Evolutionary conservation across 257 asterid species (phyloP), one percentile per base, ranked within the genome.

Genomic region (Solanum sitiens): DNA sequence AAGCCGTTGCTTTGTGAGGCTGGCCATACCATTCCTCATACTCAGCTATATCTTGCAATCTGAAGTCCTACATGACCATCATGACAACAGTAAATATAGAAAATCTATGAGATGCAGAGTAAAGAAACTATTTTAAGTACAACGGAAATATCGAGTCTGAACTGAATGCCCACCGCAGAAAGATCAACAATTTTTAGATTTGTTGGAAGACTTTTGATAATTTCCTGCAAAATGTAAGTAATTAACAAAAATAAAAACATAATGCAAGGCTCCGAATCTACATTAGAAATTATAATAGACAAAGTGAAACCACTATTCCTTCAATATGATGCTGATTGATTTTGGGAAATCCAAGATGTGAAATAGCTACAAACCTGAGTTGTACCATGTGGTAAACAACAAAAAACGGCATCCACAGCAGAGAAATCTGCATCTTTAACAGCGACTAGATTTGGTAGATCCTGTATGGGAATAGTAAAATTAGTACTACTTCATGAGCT

Each of bases 351-450:
- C 45, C 25, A 21, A 82, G 70, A 50, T 4, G 2, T 50, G 86
- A 1, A 73, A 86, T 86, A 50, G 39, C 50, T 33, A 71, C 82
- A 74, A 79, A 96, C 99, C 98, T 96, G 99, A 80, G 98, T 94
- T 72, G 98, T 95, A 88, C 99, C 99, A 89, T 96, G 99, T 21
- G 99, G 99, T 93, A 96, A 94, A 90, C 98, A 96, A 89, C 99
- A 96, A 91, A 96, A 94, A 53, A 96, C 93, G 47, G 98, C 99
- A 95, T 96, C 99, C 45, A 96, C 97, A 88, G 67, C 77, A 56
- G 95, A 92, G 89, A 95, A 96, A 87, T 96, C 95, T 1, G 99
- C 98, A 92, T 96, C 99, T 87, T 93, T 94, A 84, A 95, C 95
- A 86, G 98, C 95, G 86, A 96, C 92, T 98, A 96, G 84, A 91